A percentile compares a stretch with the other conserved stretches of the same genome.
Conservation (phyloP, 352 stramenopile species). For the Phytopythium chamaehyphon region DNA sequence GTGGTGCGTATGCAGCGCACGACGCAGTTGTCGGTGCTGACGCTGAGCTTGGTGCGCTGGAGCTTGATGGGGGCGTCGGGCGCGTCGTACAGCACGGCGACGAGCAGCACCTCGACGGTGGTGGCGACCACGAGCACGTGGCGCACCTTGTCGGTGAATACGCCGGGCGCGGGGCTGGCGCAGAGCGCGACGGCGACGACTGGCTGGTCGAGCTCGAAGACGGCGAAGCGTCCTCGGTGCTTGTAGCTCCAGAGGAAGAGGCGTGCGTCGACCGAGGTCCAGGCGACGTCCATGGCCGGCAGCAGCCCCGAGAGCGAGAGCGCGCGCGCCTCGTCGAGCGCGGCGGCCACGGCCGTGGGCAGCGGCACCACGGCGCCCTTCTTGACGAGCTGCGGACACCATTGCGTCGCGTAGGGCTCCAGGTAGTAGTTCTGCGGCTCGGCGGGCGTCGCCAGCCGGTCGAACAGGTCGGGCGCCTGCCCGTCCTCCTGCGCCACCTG, state of each 20-base stretch:
- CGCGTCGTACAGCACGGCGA: constrained; percentile 83
- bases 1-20: constrained; percentile 89
- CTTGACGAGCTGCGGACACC: constrained; percentile 73
- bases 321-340: constrained; percentile 62
- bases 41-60: constrained; percentile 84
- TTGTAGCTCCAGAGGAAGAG: constrained; percentile 96
- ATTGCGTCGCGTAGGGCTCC: constrained; percentile 80
- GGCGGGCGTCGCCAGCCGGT: constrained; percentile 74
- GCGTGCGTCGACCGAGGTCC: constrained; percentile 93
- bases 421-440: constrained; percentile 90
- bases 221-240: constrained; percentile 69
- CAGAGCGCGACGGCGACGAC: constrained; percentile 91
- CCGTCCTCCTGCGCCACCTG: constrained; percentile 67
- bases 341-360: constrained; percentile 60
- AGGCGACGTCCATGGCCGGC: constrained; percentile 88
- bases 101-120: constrained; percentile 92
- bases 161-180: constrained; percentile 75
- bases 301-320: constrained; percentile 91
- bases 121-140: constrained; percentile 95
- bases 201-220: constrained; percentile 90
- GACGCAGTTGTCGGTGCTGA: constrained; percentile 93
- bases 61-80: constrained; percentile 36
- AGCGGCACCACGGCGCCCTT: constrained; percentile 69
- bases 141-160: constrained; percentile 93
- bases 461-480: constrained; percentile 72